These are phyloP conservation scores for Acorus calamus DNA, from an alignment of 106 monocot species.

Conservation along the genomic window DNA sequence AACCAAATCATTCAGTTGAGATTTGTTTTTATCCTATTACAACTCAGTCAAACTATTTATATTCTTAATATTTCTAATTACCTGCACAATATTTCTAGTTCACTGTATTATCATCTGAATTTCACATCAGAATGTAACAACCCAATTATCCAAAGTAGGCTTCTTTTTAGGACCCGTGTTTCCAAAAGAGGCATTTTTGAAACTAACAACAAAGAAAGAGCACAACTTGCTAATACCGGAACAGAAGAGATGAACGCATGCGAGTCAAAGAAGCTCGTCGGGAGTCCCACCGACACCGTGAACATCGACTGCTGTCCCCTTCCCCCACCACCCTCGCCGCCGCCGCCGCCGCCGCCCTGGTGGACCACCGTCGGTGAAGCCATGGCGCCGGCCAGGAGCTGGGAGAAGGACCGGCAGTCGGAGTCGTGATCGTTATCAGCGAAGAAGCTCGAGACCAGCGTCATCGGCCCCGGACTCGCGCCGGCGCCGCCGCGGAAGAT, in stretches of 20 bases:
- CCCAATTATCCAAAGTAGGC: too few species aligned
- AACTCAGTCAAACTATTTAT: too few species aligned
- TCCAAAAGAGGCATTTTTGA: too few species aligned
- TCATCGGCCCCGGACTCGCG: slow-evolving; percentile 41
- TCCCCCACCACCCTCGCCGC: neutral
- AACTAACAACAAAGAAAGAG: neutral
- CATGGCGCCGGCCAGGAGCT: slow-evolving; percentile 48
- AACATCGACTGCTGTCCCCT: slow-evolving; percentile 17
- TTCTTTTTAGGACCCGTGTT: too few species aligned
- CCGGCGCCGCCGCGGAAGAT: slow-evolving; percentile 17
- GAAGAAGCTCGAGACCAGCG: slow-evolving; percentile 39
- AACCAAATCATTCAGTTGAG: too few species aligned
- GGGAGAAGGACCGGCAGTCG: slow-evolving; percentile 39
- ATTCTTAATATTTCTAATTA: too few species aligned
- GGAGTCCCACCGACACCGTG: slow-evolving; percentile 31
- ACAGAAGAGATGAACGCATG: slow-evolving; percentile 21
- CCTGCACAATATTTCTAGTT: too few species aligned
- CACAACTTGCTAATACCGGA: neutral
- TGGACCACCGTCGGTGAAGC: slow-evolving; percentile 22
- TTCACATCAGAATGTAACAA: too few species aligned
- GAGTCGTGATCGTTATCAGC: slow-evolving; percentile 17
- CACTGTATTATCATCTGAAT: too few species aligned
- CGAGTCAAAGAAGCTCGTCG: slow-evolving; percentile 32
- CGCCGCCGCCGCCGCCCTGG: slow-evolving; percentile 1
- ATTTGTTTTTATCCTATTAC: too few species aligned